Conservation (phyloP, 2,329 filamentous ascomycete species). For the Curvularia sp. region DNA sequence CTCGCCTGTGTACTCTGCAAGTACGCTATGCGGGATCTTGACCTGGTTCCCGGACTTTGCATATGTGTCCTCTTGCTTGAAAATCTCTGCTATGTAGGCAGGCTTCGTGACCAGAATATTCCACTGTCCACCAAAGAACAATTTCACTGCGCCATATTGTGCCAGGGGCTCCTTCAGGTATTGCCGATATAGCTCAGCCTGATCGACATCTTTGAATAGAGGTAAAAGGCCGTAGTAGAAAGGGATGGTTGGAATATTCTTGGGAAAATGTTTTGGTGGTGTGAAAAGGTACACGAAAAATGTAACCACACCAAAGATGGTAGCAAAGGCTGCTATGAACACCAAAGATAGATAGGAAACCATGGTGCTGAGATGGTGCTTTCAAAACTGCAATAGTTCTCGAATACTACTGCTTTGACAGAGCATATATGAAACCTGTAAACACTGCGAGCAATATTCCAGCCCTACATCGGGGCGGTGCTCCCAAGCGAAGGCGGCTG, state of each 20-base stretch:
- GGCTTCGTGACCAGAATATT: slow-evolving; percentile 57
- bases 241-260: slow-evolving; percentile 54
- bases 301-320: slow-evolving; percentile 25
- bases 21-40: slow-evolving; percentile 42
- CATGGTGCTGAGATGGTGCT: slow-evolving; percentile 23
- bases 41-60: slow-evolving; percentile 43
- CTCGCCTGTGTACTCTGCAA: slow-evolving; percentile 43
- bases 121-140: slow-evolving; percentile 60
- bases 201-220: slow-evolving; percentile 54
- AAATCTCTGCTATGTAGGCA: slow-evolving; percentile 52
- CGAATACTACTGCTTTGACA: slow-evolving; percentile 5
- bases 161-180: slow-evolving; percentile 52
- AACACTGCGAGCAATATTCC: slow-evolving; percentile 13
- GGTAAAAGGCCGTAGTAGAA: slow-evolving; percentile 56
- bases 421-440: slow-evolving; percentile 27
- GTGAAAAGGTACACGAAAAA: slow-evolving; percentile 38
- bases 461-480: slow-evolving; percentile 22
- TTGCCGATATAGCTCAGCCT: slow-evolving; percentile 51
- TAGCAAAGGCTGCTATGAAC: slow-evolving; percentile 29
- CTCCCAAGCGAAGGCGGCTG: slow-evolving; percentile 18
- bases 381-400: slow-evolving; percentile 3
- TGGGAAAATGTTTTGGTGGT: slow-evolving; percentile 36
- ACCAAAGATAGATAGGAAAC: slow-evolving; percentile 34
- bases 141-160: slow-evolving; percentile 56
- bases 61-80: slow-evolving; percentile 41